Base-by-base conservation (phyloP, 306 rosid genomes). In the Cicer bijugum region DNA sequence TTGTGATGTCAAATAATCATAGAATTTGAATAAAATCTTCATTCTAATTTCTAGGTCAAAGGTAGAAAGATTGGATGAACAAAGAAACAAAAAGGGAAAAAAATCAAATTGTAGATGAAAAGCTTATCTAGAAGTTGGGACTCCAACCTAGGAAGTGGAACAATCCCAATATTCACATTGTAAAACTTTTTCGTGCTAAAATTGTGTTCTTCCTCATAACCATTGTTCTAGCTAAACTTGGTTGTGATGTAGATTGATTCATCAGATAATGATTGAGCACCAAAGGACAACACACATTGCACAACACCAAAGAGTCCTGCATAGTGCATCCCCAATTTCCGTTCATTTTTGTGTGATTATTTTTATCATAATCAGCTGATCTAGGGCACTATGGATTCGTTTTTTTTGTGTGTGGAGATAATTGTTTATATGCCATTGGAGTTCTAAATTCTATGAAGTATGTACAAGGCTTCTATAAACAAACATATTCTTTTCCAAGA, bases 401-500 rank as follows among this genome's bases (percentile, higher is more conserved):
- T 73, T 20, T 23, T 59, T n/a, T 11, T 3, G 28, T 28, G 5
- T 28, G 35, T 3, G 15, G 37, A 46, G 58, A 47, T 6, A 65
- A 65, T 39, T 11, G 17, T 65, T 37, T 66, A 9, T 35, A 72
- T 56, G 17, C 60, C 51, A 59, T 37, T 58, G 9, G 48, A 48
- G 57, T 74, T 80, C 42, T 42, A 19, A 46, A 40, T 74, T 80
- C 50, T 42, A n/a, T 46, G 19, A 52, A 52, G 69, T 56, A 57
- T 71, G 38, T 78, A 35, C 64, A 75, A 39, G 65, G 19, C 40
- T 9, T 38, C 39, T 42, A 57, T 58, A 44, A 65, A 42, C 57
- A 20, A 39, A 40, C 46, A 45, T 53, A 8, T 58, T 14, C 23
- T 19, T 53, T 70, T 71, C 28, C 55, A 42, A 61, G 6, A 28